Evolutionary conservation across 1,284 basidiomycete species (phyloP), one percentile per base, ranked within the genome.

Genomic region (Neonothopanus nambi): DNA sequence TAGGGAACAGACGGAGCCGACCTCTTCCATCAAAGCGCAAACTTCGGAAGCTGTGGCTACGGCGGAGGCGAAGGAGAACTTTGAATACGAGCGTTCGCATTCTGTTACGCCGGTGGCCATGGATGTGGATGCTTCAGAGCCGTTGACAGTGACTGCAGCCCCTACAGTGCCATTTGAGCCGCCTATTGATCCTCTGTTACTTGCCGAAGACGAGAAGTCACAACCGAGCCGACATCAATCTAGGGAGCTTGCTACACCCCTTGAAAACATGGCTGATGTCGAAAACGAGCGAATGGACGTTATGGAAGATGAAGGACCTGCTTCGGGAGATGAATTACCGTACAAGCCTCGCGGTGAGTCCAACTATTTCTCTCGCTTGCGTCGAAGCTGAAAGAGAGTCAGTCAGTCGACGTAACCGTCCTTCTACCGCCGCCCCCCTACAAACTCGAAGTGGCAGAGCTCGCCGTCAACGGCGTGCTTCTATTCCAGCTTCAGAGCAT

Each of bases 341-440:
- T 66, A 63, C 39, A 53, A 47, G 39, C 62, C 61, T 30, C 65
- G 73, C 50, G 69, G 75, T 76, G 61, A 55, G 70, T 63, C 2
- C 30, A 36, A 36, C 20, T 39, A 21, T 17, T 12, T 21, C 9
- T 3, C 18, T n/a, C 15, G 15, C 5, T 12, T 9, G n/a, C 12
- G 23, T 38, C 20, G 15, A 11, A 13, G 20, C 24, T 41, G 18
- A 53, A 24, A 2, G 17, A n/a, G 17, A 12, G 7, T 35, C 8
- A 45, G 24, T 18, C 7, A 24, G 8, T 30, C n/a, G 21, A 42
- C 13, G 41, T 23, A 28, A 24, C 3, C 26, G n/a, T 30, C 43
- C 24, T n/a, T 30, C 24, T n/a, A 30, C 45, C 26, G 28, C 39
- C 21, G 67, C 55, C 65, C 69, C 9, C 70, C 69, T 21, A 36